Evolutionary conservation across 345 rosid genomes (phyloP), one percentile per base, ranked within the genome.

Genomic region (Salix exigua): DNA sequence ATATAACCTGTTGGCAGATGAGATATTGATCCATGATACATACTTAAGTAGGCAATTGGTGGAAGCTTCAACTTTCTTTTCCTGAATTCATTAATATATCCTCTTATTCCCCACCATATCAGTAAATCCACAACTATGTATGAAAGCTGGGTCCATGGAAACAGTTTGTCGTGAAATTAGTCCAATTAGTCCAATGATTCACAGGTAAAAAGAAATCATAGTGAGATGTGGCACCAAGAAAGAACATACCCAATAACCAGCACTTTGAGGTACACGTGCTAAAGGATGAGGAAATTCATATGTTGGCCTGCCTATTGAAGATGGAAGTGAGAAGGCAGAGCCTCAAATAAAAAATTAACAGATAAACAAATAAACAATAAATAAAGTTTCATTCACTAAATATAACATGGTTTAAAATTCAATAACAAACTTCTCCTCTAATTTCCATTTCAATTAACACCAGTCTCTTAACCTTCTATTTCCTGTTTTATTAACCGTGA

Each of bases 51-150:
- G 62, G 99, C 99, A 42, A 96, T 91, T 37, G 97, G 94, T 19
- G 96, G 81, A 77, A 96, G 94, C 84, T 92, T 89, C 87, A 96
- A 71, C 85, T 88, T 92, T 84, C 84, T 87, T 81, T 86, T 96
- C 77, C 99, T 91, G 79, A 91, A 96, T 82, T 93, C 98, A 86
- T 96, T 96, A 79, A 96, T 92, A 67, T 96, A 88, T 46, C 92
- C 86, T 82, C 99, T 88, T 73, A 96, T 89, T 88, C 97, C 90
- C 99, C 98, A 93, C 99, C 98, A 96, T 82, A 93, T 87, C 78
- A 96, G 90, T 76, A 96, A 86, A 89, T 96, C 99, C 76, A 96
- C 98, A 72, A 96, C 83, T 64, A 92, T 88, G 78, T 96, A 96
- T 46, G 99, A 96, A 72, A 96, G 85, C 99, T 96, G 91, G 70